Conservation (phyloP, 805 yeast species). For the Starmerella stellata region DNA sequence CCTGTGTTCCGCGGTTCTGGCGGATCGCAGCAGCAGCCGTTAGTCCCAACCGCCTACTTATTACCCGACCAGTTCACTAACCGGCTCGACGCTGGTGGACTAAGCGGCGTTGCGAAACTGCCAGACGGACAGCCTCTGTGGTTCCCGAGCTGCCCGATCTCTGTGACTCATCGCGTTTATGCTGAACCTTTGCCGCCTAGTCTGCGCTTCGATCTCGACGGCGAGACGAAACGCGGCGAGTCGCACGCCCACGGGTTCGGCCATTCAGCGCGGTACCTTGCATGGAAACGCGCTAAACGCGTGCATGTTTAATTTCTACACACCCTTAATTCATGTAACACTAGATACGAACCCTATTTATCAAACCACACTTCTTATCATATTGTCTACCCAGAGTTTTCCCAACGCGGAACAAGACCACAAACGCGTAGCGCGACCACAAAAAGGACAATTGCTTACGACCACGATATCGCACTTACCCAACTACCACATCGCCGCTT, state of each 20-base stretch:
- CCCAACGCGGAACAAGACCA: too few species aligned
- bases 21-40: conserved; percentile 12
- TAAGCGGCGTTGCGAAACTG: conserved; percentile 13
- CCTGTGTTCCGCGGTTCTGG: conserved; percentile 3
- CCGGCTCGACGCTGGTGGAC: conserved; percentile 10
- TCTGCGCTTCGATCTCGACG: conserved; percentile 14
- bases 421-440: too few species aligned
- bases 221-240: conserved; percentile 19
- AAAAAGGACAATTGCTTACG: too few species aligned
- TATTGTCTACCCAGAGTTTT: too few species aligned
- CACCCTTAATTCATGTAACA: too few species aligned
- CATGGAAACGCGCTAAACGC: conserved; percentile 28
- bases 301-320: too few species aligned
- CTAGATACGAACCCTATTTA: too few species aligned
- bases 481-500: too few species aligned
- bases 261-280: conserved; percentile 57
- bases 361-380: too few species aligned
- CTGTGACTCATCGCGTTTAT: conserved; percentile 16
- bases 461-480: too few species aligned
- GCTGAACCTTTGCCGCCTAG: conserved; percentile 15
- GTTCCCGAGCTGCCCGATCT: conserved; percentile 19
- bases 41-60: conserved; percentile 17
- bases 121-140: conserved; percentile 18
- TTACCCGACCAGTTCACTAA: conserved; percentile 16
- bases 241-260: conserved; percentile 31